A percentile compares a stretch with the other conserved stretches of the same genome.
Conservation (phyloP, 106 monocot species). For the Chionographis japonica region DNA sequence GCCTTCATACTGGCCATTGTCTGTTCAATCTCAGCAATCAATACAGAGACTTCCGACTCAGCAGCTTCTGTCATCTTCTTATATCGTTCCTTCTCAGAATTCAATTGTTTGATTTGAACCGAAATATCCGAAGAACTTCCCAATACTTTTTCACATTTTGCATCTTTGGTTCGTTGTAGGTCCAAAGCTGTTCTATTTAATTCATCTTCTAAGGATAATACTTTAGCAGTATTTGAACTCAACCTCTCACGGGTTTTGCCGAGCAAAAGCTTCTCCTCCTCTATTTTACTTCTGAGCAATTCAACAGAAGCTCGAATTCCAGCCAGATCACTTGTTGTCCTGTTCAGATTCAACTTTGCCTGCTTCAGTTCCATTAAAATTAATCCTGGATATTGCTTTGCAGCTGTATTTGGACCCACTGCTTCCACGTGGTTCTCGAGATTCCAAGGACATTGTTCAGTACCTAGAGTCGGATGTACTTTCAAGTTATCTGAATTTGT, state of each 20-base stretch:
- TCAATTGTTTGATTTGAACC: slow-evolving; percentile 40
- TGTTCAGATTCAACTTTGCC: slow-evolving; percentile 58
- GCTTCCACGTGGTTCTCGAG: neutral
- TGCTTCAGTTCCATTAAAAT: slow-evolving; percentile 63
- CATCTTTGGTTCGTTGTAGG: slow-evolving; percentile 25
- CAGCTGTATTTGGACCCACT: neutral
- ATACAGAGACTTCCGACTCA: slow-evolving; percentile 29
- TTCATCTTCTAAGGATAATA: slow-evolving; percentile 34
- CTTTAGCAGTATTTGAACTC: slow-evolving; percentile 24
- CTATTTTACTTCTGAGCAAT: slow-evolving; percentile 32
- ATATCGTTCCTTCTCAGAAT: slow-evolving; percentile 42
- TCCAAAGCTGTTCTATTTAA: slow-evolving; percentile 30
- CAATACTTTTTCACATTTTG: neutral
- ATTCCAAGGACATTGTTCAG: slow-evolving; percentile 1
- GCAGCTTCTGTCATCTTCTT: slow-evolving; percentile 31
- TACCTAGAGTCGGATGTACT: slow-evolving; percentile 18
- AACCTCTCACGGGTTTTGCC: slow-evolving; percentile 55
- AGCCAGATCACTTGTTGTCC: slow-evolving; percentile 30
- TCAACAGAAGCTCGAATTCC: slow-evolving; percentile 26
- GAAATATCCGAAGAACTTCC: slow-evolving; percentile 26
- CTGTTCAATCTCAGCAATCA: slow-evolving; percentile 36
- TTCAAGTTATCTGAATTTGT: slow-evolving; percentile 12
- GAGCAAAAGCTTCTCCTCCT: slow-evolving; percentile 37
- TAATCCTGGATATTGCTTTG: slow-evolving; percentile 33
- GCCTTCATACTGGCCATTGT: slow-evolving; percentile 38